These are phyloP conservation scores for Daldinia caldariorum DNA, from an alignment of 495 filamentous ascomycete species.

Conservation along the genomic window DNA sequence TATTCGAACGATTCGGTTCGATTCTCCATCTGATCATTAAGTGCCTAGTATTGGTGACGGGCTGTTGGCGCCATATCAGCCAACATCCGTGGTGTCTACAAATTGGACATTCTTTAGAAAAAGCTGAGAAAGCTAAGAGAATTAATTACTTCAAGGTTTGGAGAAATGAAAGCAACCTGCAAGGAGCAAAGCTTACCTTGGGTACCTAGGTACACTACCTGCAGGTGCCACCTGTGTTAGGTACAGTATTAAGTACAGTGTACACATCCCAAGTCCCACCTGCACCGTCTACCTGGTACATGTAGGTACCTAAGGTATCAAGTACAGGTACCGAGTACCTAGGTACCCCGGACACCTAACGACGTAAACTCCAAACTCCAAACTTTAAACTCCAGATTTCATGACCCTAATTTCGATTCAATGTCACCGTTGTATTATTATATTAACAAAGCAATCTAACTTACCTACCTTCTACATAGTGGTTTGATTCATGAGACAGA, in stretches of 20 bases:
- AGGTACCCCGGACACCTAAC: no score
- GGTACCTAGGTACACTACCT: no score
- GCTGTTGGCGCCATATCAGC: not conserved
- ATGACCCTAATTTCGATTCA: not conserved
- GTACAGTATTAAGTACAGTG: no score
- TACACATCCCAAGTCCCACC: no score
- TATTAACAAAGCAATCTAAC: constrained; percentile 4
- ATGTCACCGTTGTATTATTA: not conserved
- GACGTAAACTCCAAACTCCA: no score
- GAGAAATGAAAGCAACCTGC: not conserved
- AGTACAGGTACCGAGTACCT: no score
- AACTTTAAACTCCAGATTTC: no score
- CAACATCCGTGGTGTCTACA: not conserved
- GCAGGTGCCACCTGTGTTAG: no score
- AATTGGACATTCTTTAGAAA: not conserved
- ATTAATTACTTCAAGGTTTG: not conserved
- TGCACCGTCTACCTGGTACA: no score
- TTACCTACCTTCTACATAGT: not conserved
- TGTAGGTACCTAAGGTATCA: no score
- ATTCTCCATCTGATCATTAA: constrained; percentile 13
- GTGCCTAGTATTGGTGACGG: not conserved
- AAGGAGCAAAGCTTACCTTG: not conserved
- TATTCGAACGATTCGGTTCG: constrained; percentile 6
- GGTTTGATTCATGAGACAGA: not conserved
- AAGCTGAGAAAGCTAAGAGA: not conserved